These are phyloP conservation scores for Cyclotella cryptica DNA, from an alignment of 108 stramenopile genomes.

Conservation along the genomic window DNA sequence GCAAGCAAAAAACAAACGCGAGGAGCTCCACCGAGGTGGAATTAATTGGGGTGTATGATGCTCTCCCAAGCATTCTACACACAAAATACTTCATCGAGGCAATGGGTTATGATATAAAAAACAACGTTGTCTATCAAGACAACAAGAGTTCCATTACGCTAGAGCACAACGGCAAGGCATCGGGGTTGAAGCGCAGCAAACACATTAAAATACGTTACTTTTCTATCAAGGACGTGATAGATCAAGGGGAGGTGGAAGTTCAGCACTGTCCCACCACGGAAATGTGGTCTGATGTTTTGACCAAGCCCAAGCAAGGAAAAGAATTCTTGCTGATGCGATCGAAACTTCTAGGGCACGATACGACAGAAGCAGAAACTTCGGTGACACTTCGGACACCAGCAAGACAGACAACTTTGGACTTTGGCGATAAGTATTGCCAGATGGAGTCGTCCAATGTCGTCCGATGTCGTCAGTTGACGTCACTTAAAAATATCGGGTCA, in stretches of 20 bases:
- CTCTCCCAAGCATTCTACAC: not conserved
- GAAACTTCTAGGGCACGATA: not conserved
- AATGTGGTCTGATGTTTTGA: conserved; percentile 5
- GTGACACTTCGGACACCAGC: too few species aligned
- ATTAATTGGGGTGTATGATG: conserved; percentile 1
- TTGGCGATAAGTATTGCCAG: too few species aligned
- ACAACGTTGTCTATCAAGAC: conserved; percentile 34
- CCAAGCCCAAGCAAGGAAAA: conserved; percentile 5
- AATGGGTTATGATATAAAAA: not conserved
- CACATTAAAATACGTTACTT: conserved; percentile 1
- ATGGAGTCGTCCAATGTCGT: too few species aligned
- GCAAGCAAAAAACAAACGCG: not conserved
- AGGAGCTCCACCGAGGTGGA: not conserved
- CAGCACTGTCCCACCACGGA: not conserved
- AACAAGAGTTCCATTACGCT: conserved; percentile 59
- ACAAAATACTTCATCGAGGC: not conserved
- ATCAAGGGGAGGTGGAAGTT: not conserved
- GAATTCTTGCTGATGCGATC: not conserved
- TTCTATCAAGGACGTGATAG: not conserved
- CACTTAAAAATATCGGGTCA: too few species aligned
- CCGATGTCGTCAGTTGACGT: too few species aligned
- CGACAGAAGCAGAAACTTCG: too few species aligned
- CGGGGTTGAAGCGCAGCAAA: conserved; percentile 5
- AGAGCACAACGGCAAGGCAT: conserved; percentile 49
- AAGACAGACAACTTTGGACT: too few species aligned